Conservation (phyloP, 306 rosid species). For the Casuarina equisetifolia region DNA sequence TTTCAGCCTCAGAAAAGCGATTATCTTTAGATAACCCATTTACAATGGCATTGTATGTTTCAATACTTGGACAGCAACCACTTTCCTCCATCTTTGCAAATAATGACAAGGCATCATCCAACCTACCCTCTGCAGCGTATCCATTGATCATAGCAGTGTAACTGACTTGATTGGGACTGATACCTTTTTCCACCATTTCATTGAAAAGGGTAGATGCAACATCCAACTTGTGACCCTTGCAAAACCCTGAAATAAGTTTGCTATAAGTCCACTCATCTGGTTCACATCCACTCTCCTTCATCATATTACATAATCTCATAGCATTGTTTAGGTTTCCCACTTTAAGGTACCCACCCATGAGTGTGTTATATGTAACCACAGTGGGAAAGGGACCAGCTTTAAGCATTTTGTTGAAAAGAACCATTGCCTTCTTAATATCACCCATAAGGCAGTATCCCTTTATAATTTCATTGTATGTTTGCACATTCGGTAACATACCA, state of each 20-base stretch:
- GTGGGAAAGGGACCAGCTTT: constrained; percentile 36
- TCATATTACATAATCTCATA: constrained; percentile 36
- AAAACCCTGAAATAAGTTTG: constrained; percentile 40
- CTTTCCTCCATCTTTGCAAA: constrained; percentile 39
- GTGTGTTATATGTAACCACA: constrained; percentile 40
- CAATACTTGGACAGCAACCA: constrained; percentile 32
- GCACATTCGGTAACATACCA: constrained; percentile 31
- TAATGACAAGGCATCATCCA: constrained; percentile 34
- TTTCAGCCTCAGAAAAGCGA: constrained; percentile 32
- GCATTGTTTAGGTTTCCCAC: constrained; percentile 37
- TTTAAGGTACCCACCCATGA: constrained; percentile 29
- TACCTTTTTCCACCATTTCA: constrained; percentile 41
- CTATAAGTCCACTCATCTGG: constrained; percentile 45
- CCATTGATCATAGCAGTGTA: constrained; percentile 46
- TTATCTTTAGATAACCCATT: constrained; percentile 37
- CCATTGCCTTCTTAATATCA: constrained; percentile 37
- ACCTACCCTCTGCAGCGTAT: constrained; percentile 27
- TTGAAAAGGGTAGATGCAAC: constrained; percentile 25
- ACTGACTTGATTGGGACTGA: constrained; percentile 35
- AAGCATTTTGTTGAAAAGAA: constrained; percentile 43
- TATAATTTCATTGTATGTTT: constrained; percentile 39
- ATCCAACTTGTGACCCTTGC: constrained; percentile 26
- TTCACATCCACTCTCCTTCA: constrained; percentile 41
- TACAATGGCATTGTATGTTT: constrained; percentile 44
- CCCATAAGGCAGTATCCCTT: constrained; percentile 37